Percentiles rank a stretch among this genome's conserved stretches.
Conservation (phyloP, 106 monocot genomes). For the Dendrobium catenatum region DNA sequence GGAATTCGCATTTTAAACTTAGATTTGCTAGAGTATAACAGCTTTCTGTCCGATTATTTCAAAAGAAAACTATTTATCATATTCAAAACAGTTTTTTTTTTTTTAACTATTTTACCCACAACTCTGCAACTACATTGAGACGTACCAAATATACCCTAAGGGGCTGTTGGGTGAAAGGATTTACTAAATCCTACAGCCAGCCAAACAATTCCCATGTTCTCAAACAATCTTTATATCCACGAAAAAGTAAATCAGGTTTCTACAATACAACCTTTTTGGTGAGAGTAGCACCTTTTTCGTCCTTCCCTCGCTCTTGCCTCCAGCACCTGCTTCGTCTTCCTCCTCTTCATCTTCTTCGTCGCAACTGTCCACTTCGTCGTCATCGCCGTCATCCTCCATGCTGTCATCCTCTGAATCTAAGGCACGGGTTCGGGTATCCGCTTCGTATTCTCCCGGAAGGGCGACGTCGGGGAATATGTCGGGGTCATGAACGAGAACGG, state of each 20-base stretch:
- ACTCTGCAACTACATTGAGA: no score
- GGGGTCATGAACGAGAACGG: conserved; percentile 86
- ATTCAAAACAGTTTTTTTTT: no score
- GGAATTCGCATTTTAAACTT: no score
- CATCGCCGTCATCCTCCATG: conserved; percentile 12
- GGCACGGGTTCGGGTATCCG: background rate
- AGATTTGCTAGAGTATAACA: no score
- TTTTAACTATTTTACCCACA: no score
- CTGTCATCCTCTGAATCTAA: conserved; percentile 18
- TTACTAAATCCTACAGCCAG: no score
- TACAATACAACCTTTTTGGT: conserved; percentile 67
- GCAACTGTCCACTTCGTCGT: conserved; percentile 23
- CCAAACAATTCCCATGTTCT: background rate
- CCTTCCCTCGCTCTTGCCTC: background rate
- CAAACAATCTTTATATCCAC: background rate
- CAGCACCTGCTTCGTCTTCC: conserved; percentile 25
- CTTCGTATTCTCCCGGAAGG: background rate
- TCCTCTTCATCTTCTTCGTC: conserved; percentile 33
- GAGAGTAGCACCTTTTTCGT: conserved; percentile 23
- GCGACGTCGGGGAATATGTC: conserved; percentile 76
- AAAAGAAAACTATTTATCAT: no score
- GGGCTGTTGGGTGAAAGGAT: no score
- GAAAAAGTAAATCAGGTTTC: background rate
- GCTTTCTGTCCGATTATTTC: no score
- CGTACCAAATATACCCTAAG: no score